Evolutionary conservation across 768 basidiomycete genomes (phyloP).

Genomic region (Floccularia luteovirens): DNA sequence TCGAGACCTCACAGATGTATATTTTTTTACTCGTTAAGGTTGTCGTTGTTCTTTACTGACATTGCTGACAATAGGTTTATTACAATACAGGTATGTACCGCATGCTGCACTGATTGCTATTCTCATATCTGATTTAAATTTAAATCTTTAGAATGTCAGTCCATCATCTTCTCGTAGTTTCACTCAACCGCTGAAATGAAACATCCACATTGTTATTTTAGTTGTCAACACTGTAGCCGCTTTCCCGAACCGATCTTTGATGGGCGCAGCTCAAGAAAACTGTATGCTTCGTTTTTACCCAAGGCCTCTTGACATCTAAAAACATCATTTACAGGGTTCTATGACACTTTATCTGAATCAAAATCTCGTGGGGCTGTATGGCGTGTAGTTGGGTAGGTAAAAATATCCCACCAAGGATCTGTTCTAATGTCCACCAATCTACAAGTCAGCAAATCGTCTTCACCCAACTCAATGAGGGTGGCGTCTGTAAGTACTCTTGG

Average conservation of each 20-base stretch:
- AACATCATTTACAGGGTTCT: constrained; percentile 49
- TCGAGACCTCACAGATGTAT: constrained; percentile 48
- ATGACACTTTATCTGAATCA: constrained; percentile 35
- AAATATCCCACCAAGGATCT: background rate
- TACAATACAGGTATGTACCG: constrained; percentile 44
- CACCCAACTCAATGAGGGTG: constrained; percentile 33
- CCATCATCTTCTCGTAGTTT: background rate
- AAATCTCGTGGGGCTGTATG: constrained; percentile 40
- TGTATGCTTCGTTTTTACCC: constrained; percentile 30
- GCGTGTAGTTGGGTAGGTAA: constrained; percentile 41
- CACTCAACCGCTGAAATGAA: background rate
- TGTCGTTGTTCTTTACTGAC: constrained; percentile 1
- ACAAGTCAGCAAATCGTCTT: constrained; percentile 51
- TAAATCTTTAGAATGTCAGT: constrained; percentile 5
- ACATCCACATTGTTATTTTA: constrained; percentile 9
- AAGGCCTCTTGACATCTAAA: too few species aligned
- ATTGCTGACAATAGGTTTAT: constrained; percentile 21
- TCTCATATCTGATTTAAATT: background rate
- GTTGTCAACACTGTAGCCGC: constrained; percentile 36
- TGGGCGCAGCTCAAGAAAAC: constrained; percentile 47
- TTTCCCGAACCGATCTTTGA: constrained; percentile 38
- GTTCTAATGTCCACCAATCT: background rate
- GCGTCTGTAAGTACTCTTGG: constrained; percentile 20
- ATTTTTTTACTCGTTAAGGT: constrained; percentile 6
- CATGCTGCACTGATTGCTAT: background rate